Conservation (phyloP, 2,329 filamentous ascomycete species). For the Clarireedia paspali region DNA sequence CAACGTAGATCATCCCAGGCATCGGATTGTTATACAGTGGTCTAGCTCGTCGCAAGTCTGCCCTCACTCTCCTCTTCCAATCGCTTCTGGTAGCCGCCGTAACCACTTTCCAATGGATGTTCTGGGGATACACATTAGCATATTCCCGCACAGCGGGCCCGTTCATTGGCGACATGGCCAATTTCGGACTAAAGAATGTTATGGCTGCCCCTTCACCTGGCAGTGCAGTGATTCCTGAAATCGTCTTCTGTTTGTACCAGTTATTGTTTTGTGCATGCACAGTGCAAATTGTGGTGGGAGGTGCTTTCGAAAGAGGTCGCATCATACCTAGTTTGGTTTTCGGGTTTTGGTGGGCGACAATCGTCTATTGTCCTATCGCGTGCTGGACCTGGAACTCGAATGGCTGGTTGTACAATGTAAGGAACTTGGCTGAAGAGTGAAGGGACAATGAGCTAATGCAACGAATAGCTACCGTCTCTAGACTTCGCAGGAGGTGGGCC, state of each 20-base stretch:
- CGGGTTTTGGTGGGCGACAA: slow-evolving; percentile 54
- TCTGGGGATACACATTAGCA: slow-evolving; percentile 57
- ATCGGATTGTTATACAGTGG: slow-evolving; percentile 59
- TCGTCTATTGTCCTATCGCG: slow-evolving; percentile 56
- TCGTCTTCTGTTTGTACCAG: slow-evolving; percentile 60
- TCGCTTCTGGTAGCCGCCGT: slow-evolving; percentile 50
- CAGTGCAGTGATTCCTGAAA: slow-evolving; percentile 50
- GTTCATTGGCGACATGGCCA: slow-evolving; percentile 55
- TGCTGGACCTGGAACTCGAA: slow-evolving; percentile 63
- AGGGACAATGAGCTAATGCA: background rate
- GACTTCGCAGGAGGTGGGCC: slow-evolving; percentile 39
- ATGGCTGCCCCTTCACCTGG: slow-evolving; percentile 52
- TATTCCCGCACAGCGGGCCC: slow-evolving; percentile 52
- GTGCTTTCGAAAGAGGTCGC: slow-evolving; percentile 50
- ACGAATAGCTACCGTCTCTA: slow-evolving; percentile 33
- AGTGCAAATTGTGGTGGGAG: slow-evolving; percentile 58
- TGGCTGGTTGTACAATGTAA: slow-evolving; percentile 51
- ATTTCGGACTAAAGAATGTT: slow-evolving; percentile 55
- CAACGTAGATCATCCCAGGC: slow-evolving; percentile 48
- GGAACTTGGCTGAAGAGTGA: background rate
- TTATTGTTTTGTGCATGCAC: slow-evolving; percentile 53
- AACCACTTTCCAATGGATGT: slow-evolving; percentile 49
- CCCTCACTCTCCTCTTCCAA: slow-evolving; percentile 55
- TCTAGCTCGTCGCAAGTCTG: slow-evolving; percentile 53
- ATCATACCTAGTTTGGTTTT: slow-evolving; percentile 59